Base-by-base conservation (phyloP, 257 asterid species). In the Solanum ossicruentum region DNA sequence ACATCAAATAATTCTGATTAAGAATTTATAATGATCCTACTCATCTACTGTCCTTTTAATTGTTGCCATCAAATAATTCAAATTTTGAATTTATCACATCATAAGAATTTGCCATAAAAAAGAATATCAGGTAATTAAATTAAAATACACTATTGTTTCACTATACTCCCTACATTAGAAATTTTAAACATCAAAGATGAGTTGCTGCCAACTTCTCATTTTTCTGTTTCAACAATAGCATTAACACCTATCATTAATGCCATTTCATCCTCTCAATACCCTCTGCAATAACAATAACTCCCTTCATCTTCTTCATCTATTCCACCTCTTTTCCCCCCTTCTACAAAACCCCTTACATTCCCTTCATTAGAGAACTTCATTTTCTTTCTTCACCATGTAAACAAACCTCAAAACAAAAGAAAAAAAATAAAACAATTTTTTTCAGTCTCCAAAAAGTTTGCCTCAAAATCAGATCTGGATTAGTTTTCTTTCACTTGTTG, bases 221-320 rank as follows among this genome's bases (percentile, higher is more conserved):
- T 63, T 63, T 86, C 78, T 85, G 67, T 90, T 86, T 88, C 75
- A 80, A 92, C 92, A 91, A 91, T 88, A 92, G 86, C 88, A 86
- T 87, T 87, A 85, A 88, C 87, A 87, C 88, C 82, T 77, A 45
- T 94, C 95, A 92, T 94, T 77, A 83, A 93, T 95, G 98, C 97
- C 21, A 85, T 90, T 89, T 79, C 96, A 92, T 89, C 97, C 91
- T 91, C 96, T 91, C 94, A 89, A 91, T 89, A 87, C 92, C 86
- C 93, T 89, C 91, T 91, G 94, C 94, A 17, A 70, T 39, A 39
- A 18, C 39, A 93, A 56, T 93, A 78, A 95, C 97, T 93, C 95
- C 94, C 83, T 88, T 45, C 85, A 70, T 84, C 84, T 84, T 32
- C 81, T 49, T 79, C 83, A 45, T 12, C 86, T 60, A 39, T 56